Evolutionary conservation across 225 moss, liverwort and hornwort species (phyloP).

Genomic region (Anthoceros angustus): DNA sequence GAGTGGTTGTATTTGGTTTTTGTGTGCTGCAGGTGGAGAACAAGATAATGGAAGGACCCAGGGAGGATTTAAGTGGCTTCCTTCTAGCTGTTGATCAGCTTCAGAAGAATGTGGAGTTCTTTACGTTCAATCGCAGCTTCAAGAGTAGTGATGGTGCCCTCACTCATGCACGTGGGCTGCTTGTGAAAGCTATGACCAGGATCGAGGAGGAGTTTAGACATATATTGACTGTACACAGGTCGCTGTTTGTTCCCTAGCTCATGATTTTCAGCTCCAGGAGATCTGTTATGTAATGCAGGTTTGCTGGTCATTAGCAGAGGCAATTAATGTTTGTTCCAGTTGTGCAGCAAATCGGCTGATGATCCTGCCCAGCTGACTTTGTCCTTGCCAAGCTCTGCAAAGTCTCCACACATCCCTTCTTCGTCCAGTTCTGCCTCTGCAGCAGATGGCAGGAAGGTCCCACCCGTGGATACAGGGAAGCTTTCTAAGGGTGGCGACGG

Average conservation of each 20-base stretch:
- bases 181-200: conserved; percentile 58
- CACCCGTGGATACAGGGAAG: conserved; percentile 15
- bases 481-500: conserved; percentile 21
- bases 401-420: conserved; percentile 26
- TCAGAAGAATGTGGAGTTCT: conserved; percentile 72
- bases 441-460: conserved; percentile 21
- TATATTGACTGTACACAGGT: conserved; percentile 53
- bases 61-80: conserved; percentile 46
- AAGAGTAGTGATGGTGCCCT: conserved; percentile 82
- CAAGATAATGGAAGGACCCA: conserved; percentile 45
- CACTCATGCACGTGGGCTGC: conserved; percentile 54
- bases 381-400: conserved; percentile 40
- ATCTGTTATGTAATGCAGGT: neutral
- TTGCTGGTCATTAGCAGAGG: neutral
- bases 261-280: neutral
- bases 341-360: conserved; percentile 56
- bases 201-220: conserved; percentile 68
- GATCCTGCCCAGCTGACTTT: conserved; percentile 50
- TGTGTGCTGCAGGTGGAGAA: conserved; percentile 43
- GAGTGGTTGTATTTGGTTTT: neutral
- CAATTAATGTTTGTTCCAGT: conserved; percentile 8
- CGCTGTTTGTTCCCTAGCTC: conserved; percentile 5
- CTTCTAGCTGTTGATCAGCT: conserved; percentile 69
- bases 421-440: conserved; percentile 12
- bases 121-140: conserved; percentile 55